Base-by-base conservation (phyloP, 2,329 filamentous ascomycete species). In the Colletotrichum tabaci region DNA sequence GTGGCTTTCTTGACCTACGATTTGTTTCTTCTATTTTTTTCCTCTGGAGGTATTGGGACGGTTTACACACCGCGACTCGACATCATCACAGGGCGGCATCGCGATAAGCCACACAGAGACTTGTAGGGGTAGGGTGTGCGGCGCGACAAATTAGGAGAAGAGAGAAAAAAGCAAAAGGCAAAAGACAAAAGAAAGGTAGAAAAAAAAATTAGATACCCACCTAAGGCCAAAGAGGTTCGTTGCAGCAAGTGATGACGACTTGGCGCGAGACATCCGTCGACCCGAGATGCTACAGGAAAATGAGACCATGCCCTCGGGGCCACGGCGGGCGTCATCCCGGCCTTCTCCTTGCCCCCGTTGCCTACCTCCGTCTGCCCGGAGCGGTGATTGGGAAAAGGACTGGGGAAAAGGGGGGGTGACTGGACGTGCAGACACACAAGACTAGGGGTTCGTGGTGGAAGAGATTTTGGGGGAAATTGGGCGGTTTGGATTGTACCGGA, bases 101-200 rank as follows among this genome's bases (percentile, higher is more conserved):
- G 66, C 44, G 60, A 71, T 49, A 10, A 53, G 70, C 56, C n/a
- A 57, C 49, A 62, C 64, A 61, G 58, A 52, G 40, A 72, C 61
- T 56, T 73, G 69, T 69, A 66, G 49, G 68, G 72, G 64, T 69
- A 73, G 60, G 69, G 35, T 38, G 35, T 38, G 35, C 35, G 35
- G 35, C 9, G 8, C 35, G 9, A 38, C 35, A 38, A 10, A 2
- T 38, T 3, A 38, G 35, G 8, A 38, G 8, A 38, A 0, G 35
- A 38, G 35, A 38, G 35, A 38, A 10, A 8, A 10, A 2, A 38
- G 35, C 35, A 9, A 35, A 9, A 35, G 30, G 8, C 30, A 35
- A 9, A 9, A 38, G 35, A 38, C 35, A 38, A 10, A 10, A 10
- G 0, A 38, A 38, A 38, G 35, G 35, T 38, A 38, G 35, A 38